Base-by-base conservation (phyloP, 352 stramenopile species). In the Globisporangium iwayamae region DNA sequence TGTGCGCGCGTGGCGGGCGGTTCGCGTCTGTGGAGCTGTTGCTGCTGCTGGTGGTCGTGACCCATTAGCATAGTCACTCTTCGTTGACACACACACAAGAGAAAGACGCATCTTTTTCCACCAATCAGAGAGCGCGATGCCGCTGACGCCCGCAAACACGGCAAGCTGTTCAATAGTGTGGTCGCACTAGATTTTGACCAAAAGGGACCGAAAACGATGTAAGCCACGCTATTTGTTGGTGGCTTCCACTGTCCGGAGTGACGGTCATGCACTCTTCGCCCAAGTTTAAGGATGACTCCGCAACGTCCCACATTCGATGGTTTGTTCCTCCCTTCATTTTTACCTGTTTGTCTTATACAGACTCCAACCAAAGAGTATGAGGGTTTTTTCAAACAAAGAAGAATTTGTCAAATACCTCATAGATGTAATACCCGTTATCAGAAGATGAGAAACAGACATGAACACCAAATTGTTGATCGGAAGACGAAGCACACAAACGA, bases 211-310 rank as follows among this genome's bases (percentile, higher is more conserved):
- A 41, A 57, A 53, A 25, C 52, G 45, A 34, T 20, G 55, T 60
- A 30, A 11, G 14, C 18, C 50, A 65, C 56, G 11, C 22, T 56
- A 58, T 43, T 39, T 58, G 28, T 22, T 52, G 22, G 8, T 38
- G 6, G 20, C 41, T 55, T 14, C 16, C 18, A 48, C 30, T 55
- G 8, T 20, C 18, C 22, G 22, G 59, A 64, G 32, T 64, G 46
- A 57, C 56, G 36, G 56, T 62, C 43, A 14, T 14, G 6, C 22
- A 20, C 18, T 39, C 32, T 64, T 54, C 16, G 25, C 22, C 52
- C 58, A 74, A 74, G 48, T 58, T 20, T 6, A 11, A 66, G 14
- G 60, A 71, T 74, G 68, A 74, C 68, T 68, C 64, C 16, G 54
- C 60, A 63, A n/a, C 68, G 64, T 74, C 68, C 64, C 58, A 60